Evolutionary conservation across 768 basidiomycete species (phyloP), one percentile per base, ranked within the genome.

Genomic region (Panaeolus cyanescens): DNA sequence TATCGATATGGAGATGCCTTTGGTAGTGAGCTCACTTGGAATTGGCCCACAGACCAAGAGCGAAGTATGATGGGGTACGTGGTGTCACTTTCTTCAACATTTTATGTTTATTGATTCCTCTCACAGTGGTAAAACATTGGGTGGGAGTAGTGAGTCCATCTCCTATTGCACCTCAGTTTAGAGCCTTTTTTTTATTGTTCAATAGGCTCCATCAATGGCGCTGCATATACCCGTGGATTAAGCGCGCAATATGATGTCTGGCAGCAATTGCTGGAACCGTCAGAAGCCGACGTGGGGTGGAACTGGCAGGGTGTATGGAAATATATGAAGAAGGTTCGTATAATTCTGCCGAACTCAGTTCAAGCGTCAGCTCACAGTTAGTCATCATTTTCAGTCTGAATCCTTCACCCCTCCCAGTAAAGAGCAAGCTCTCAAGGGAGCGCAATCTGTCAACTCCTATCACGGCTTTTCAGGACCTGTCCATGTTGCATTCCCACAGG

Each of bases 401-500:
- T 64, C 72, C 5, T 83, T 83, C 66, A 80, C 80, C 6, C 73
- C 81, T 19, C 83, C 83, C 2, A 83, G 81, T 58, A 56, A 66
- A 7, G 73, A 78, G 55, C 82, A 84, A 67, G 71, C 71, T 0
- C 74, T 77, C 3, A 82, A 80, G 64, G 82, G 82, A 1, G 81
- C 81, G 1, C 79, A 82, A 58, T 81, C 68, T 7, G 74, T 83
- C 59, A 69, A 73, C 1, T 72, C 73, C 6, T 85, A 83, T 64
- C 85, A 87, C 65, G 85, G 85, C 5, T 78, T 74, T 20, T 58
- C 71, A 1, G 86, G 86, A 0, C 85, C 85, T 2, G 79, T 87
- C 0, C 82, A 84, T 62, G 83, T 84, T 25, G 81, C 82, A 1
- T 82, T 77, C 65, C 82, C 80, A 12, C 80, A 79, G 66, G 68